Evolutionary conservation across 768 basidiomycete species (phyloP).

Genomic region (Russula griseocarnosa): DNA sequence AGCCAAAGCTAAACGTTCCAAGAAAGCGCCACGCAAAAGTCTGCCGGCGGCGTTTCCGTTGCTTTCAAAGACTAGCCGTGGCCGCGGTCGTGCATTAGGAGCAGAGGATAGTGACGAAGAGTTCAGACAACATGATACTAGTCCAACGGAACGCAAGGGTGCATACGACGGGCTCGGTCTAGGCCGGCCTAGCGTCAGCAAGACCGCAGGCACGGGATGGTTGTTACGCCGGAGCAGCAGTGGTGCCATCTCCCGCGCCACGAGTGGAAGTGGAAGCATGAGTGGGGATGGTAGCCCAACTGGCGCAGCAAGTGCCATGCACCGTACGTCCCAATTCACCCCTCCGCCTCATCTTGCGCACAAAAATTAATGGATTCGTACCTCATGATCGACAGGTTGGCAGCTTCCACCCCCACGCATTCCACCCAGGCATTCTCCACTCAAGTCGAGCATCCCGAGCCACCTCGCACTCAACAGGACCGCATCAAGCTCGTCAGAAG

Average conservation of each 20-base stretch:
- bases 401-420: slow-evolving; percentile 49
- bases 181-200: slow-evolving; percentile 47
- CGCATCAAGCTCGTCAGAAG: slow-evolving; percentile 48
- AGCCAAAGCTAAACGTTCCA: slow-evolving; percentile 35
- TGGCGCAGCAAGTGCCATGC: slow-evolving; percentile 57
- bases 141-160: slow-evolving; percentile 54
- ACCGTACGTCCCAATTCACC: slow-evolving; percentile 41
- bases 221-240: slow-evolving; percentile 76
- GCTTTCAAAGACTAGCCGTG: slow-evolving; percentile 31
- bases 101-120: slow-evolving; percentile 61
- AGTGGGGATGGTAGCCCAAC: slow-evolving; percentile 46
- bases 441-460: slow-evolving; percentile 36
- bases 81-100: slow-evolving; percentile 14
- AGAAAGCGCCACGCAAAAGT: slow-evolving; percentile 62
- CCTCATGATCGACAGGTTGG: slow-evolving; percentile 44
- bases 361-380: background rate
- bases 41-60: slow-evolving; percentile 66
- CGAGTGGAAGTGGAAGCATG: slow-evolving; percentile 51
- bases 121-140: slow-evolving; percentile 43
- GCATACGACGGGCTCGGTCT: slow-evolving; percentile 64
- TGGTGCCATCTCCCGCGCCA: slow-evolving; percentile 62
- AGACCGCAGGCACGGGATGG: slow-evolving; percentile 46
- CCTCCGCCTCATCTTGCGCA: slow-evolving; percentile 15
- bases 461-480: slow-evolving; percentile 45
- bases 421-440: slow-evolving; percentile 49